Evolutionary conservation across 2,329 filamentous ascomycete genomes (phyloP), one percentile per base, ranked within the genome.

Genomic region (Diplodia corticola): DNA sequence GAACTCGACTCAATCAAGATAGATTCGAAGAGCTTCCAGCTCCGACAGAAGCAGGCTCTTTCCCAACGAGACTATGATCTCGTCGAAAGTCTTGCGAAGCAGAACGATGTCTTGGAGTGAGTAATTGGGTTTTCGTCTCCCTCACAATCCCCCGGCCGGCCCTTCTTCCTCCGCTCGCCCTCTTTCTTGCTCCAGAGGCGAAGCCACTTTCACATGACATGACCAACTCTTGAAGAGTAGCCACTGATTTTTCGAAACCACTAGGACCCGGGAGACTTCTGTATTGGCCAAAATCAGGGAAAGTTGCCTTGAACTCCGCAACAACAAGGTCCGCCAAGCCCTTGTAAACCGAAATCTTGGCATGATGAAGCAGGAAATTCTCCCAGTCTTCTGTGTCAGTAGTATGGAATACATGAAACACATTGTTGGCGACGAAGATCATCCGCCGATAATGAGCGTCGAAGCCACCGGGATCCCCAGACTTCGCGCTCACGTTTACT

Each of bases 321-420:
- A 68, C 17, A 64, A 61, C 5, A 60, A 69, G 24, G 69, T 73
- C 12, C 59, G 50, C 1, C 53, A 54, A 3, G 49, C 22, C 5
- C 15, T 70, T 13, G 48, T 6, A 6, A 12, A 40, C 4, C 26
- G 4, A 15, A 64, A 10, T 67, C 69, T 68, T 28, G 69, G 69
- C 2, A 63, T 57, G 10, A 69, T 71, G 28, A 65, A 67, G 15
- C 60, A 22, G 5, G 53, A 53, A 0, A 33, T 54, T 7, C 67
- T 69, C 0, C 68, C 70, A 3, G 37, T 69, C 0, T 73, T 69
- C 30, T 73, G 72, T n/a, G 67, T 73, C 0, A 69, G 67, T 1
- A 74, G 73, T 30, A 40, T 13, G 0, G 69, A 68, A 9, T 73
- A 72, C 50, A 70, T 69, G 67, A 51, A 57, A 5, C 65, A 73